A percentile compares a stretch with the other conserved stretches of the same genome.
These are phyloP conservation scores for Ambrosia artemisiifolia DNA, from an alignment of 129 eudicot species.

Conservation along the genomic window DNA sequence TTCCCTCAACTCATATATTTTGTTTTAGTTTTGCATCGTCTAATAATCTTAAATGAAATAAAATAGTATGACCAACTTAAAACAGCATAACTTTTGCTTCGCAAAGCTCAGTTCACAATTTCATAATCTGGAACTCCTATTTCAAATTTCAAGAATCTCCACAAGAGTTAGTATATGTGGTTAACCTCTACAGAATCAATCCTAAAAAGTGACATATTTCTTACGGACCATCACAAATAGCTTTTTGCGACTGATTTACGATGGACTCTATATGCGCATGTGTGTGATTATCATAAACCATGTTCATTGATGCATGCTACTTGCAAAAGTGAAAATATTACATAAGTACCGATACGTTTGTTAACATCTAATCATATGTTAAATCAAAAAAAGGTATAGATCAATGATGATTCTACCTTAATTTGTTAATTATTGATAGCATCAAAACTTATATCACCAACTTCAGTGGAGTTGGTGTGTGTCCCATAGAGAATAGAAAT, in stretches of 20 bases:
- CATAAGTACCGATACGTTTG: background rate
- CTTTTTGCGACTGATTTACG: background rate
- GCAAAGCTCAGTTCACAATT: no score
- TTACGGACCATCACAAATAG: background rate
- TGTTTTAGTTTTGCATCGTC: no score
- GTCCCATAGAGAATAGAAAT: conserved; percentile 7
- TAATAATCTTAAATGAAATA: no score
- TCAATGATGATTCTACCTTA: background rate
- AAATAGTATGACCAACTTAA: no score
- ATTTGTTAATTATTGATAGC: background rate
- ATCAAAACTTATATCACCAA: conserved; percentile 2
- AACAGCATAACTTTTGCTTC: background rate
- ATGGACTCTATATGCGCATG: background rate
- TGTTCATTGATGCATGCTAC: background rate
- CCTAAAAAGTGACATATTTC: background rate
- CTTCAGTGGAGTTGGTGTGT: conserved; percentile 27
- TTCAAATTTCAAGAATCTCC: no score
- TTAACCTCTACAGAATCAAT: background rate
- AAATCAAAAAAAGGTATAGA: background rate
- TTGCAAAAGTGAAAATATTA: background rate
- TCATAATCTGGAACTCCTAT: no score
- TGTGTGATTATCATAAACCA: background rate
- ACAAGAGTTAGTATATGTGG: background rate
- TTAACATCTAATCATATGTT: background rate
- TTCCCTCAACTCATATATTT: no score